A percentile compares a stretch with the other conserved stretches of the same genome.
Evolutionary conservation across 148 eudicot species (phyloP).

Genomic region (Chenopodium suecicum): DNA sequence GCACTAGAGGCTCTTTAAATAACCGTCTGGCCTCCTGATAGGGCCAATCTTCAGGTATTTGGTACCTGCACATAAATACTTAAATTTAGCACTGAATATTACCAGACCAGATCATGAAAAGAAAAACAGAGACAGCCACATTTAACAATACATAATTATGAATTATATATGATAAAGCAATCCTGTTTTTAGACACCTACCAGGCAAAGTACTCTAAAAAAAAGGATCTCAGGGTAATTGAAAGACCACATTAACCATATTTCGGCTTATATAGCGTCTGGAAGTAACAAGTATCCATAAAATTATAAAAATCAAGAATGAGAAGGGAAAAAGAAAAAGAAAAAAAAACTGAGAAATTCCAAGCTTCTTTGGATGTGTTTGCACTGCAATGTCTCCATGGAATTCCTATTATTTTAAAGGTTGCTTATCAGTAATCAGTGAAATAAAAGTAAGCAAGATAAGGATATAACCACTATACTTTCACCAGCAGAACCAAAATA

Average conservation of each 20-base stretch:
- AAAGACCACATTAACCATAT: constrained; percentile 4
- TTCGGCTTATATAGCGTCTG: neutral
- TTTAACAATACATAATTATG: neutral
- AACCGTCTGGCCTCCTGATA: constrained; percentile 84
- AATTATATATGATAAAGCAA: neutral
- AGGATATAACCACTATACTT: neutral
- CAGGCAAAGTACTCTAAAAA: neutral
- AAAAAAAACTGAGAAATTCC: neutral
- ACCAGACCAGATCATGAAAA: neutral
- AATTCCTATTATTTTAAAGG: neutral
- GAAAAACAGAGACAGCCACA: neutral
- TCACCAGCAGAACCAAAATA: neutral
- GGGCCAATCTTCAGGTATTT: constrained; percentile 94
- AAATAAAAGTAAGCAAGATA: neutral
- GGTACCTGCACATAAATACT: constrained; percentile 48
- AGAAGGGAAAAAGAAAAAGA: neutral
- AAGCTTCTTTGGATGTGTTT: neutral
- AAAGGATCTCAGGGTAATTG: neutral
- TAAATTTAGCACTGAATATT: neutral
- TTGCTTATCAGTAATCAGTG: neutral
- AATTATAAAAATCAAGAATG: neutral
- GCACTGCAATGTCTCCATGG: neutral
- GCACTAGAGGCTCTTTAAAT: constrained; percentile 81
- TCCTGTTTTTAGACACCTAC: neutral
- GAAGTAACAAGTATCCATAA: neutral